Conservation (phyloP, 2,329 filamentous ascomycete genomes). For the Podosphaera xanthii region DNA sequence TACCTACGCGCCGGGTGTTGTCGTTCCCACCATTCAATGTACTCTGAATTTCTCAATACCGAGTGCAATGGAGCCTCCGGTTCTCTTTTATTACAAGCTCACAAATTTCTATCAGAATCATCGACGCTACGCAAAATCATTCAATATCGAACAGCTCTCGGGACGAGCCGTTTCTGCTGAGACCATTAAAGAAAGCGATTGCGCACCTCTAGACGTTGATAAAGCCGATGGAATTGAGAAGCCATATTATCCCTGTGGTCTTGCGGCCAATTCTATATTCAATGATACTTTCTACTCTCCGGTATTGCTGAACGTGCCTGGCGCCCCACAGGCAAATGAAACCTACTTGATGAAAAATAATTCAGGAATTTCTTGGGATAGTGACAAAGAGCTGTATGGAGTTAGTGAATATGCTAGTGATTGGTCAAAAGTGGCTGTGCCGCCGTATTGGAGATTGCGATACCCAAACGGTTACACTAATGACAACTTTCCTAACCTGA, state of each 20-base stretch:
- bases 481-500: conserved; percentile 41
- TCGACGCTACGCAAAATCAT: conserved; percentile 79
- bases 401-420: conserved; percentile 35
- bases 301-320: conserved; percentile 29
- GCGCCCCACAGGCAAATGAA: conserved; percentile 16
- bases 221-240: conserved; percentile 26
- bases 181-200: conserved; percentile 45
- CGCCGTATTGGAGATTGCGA: conserved; percentile 59
- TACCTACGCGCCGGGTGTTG: conserved; percentile 18
- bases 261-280: conserved; percentile 93
- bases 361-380: conserved; percentile 60
- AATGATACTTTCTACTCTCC: conserved; percentile 71
- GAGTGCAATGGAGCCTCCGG: conserved; percentile 54
- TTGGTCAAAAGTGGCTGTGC: conserved; percentile 44
- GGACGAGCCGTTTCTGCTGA: conserved; percentile 37
- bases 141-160: conserved; percentile 62
- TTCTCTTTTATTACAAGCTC: conserved; percentile 84
- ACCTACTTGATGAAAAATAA: conserved; percentile 53
- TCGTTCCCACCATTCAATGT: conserved; percentile 29
- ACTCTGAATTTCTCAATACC: conserved; percentile 58
- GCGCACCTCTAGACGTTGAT: conserved; percentile 45
- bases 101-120: conserved; percentile 99
- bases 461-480: conserved; percentile 50
- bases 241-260: conserved; percentile 79
- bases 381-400: conserved; percentile 61